These are phyloP conservation scores for Suhomyces sp. DNA, from an alignment of 805 yeast species.

Conservation along the genomic window DNA sequence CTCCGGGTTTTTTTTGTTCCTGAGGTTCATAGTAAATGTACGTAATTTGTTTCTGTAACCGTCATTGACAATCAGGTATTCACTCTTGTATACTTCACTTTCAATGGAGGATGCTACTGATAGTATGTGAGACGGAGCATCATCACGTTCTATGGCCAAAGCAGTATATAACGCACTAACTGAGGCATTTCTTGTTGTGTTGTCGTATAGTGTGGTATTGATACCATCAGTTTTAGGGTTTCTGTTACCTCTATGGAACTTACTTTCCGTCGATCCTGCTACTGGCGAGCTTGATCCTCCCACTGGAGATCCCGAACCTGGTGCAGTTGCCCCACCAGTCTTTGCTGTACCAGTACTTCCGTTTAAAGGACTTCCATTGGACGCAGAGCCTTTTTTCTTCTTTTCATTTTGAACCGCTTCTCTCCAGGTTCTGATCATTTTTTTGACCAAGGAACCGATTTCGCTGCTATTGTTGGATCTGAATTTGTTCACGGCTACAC, in stretches of 20 bases:
- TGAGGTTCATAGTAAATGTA: constrained; percentile 80
- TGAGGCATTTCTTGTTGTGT: constrained; percentile 80
- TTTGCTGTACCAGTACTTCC: constrained; percentile 1
- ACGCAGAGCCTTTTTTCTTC: constrained; percentile 31
- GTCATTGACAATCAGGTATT: constrained; percentile 55
- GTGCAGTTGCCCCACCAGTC: constrained; percentile 1
- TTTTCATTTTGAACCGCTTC: constrained; percentile 77
- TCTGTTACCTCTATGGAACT: constrained; percentile 54
- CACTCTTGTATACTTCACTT: constrained; percentile 60
- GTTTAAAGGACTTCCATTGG: constrained; percentile 5
- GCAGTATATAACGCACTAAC: constrained; percentile 85
- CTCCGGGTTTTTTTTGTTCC: constrained; percentile 87
- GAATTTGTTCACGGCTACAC: constrained; percentile 90
- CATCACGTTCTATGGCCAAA: constrained; percentile 74
- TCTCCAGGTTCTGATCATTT: constrained; percentile 85
- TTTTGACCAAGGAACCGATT: constrained; percentile 69
- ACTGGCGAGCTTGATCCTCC: constrained; percentile 10
- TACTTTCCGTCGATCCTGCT: constrained; percentile 35
- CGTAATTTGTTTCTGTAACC: constrained; percentile 81
- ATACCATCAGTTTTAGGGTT: constrained; percentile 82
- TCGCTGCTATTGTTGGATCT: constrained; percentile 68
- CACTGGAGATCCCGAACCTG: constrained; percentile 4
- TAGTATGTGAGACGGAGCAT: constrained; percentile 57
- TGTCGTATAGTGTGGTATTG: constrained; percentile 64
- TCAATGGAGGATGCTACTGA: constrained; percentile 71